phyloP scores from a whole-genome alignment of 2,329 filamentous ascomycete species.

The Phialophora expanda region DNA sequence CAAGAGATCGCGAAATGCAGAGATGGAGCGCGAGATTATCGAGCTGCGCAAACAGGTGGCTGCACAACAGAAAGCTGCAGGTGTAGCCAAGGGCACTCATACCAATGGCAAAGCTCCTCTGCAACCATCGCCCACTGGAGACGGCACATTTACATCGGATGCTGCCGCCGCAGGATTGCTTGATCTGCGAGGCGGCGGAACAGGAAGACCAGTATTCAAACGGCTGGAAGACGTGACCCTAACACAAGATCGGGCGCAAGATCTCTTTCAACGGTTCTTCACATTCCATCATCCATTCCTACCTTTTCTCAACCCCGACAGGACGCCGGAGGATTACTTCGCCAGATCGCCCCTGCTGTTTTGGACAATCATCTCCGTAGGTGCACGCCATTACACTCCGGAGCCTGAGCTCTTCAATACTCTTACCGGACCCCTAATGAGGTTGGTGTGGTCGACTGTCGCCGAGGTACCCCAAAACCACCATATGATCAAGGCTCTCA shows the following conservation, averaged over 20 bases:
- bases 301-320: slow-evolving; percentile 63
- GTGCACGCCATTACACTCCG: slow-evolving; percentile 63
- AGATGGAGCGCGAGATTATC: slow-evolving; percentile 65
- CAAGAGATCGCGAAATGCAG: slow-evolving; percentile 69
- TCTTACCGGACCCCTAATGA: slow-evolving; percentile 58
- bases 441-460: slow-evolving; percentile 66
- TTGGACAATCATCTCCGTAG: slow-evolving; percentile 69
- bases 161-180: slow-evolving; percentile 57
- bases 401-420: slow-evolving; percentile 61
- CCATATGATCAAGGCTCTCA: slow-evolving; percentile 68
- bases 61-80: slow-evolving; percentile 36
- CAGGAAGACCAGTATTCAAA: slow-evolving; percentile 47
- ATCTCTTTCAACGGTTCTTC: slow-evolving; percentile 65
- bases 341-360: slow-evolving; percentile 67
- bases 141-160: slow-evolving; percentile 48
- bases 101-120: slow-evolving; percentile 21
- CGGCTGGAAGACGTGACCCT: slow-evolving; percentile 59
- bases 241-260: slow-evolving; percentile 49
- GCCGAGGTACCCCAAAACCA: slow-evolving; percentile 67
- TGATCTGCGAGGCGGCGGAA: slow-evolving; percentile 52
- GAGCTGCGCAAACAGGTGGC: slow-evolving; percentile 57
- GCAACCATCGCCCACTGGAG: slow-evolving; percentile 18
- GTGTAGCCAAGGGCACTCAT: slow-evolving; percentile 11
- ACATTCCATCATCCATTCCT: slow-evolving; percentile 68
- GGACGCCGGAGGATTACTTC: slow-evolving; percentile 63